Conservation (phyloP, 148 eudicot genomes). For the Suaeda aralocaspica region DNA sequence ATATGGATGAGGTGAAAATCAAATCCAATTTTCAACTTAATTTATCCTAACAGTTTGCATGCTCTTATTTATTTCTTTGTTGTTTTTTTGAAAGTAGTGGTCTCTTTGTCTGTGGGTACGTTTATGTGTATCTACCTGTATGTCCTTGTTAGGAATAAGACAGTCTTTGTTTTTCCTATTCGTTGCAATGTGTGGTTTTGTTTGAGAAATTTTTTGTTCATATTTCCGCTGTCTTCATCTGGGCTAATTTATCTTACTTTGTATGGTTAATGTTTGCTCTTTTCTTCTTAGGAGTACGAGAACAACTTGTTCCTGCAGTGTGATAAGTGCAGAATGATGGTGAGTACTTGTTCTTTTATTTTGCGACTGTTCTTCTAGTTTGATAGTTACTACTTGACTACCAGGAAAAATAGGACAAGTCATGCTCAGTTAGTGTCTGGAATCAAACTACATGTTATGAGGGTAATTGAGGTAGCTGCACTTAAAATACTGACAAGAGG, state of each 20-base stretch:
- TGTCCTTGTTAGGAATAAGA: neutral
- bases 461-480: too few species aligned
- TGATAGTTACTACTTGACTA: too few species aligned
- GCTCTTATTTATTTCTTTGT: neutral
- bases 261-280: slow-evolving; percentile 15
- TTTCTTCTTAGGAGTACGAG: slow-evolving; percentile 70
- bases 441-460: too few species aligned
- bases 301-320: slow-evolving; percentile 95
- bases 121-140: too few species aligned
- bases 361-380: neutral
- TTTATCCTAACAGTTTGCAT: neutral
- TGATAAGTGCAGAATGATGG: slow-evolving; percentile 99
- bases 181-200: neutral
- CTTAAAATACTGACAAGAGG: too few species aligned
- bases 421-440: too few species aligned
- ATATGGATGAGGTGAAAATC: slow-evolving; percentile 88
- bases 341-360: slow-evolving; percentile 27
- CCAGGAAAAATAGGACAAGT: too few species aligned
- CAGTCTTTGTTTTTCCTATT: neutral
- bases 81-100: too few species aligned
- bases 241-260: neutral
- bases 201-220: slow-evolving; percentile 4
- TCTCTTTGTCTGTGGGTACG: neutral
- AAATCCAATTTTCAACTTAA: too few species aligned
- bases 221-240: neutral